Evolutionary conservation across 2,329 filamentous ascomycete genomes (phyloP).

Genomic region (Lecanosticta acicola): DNA sequence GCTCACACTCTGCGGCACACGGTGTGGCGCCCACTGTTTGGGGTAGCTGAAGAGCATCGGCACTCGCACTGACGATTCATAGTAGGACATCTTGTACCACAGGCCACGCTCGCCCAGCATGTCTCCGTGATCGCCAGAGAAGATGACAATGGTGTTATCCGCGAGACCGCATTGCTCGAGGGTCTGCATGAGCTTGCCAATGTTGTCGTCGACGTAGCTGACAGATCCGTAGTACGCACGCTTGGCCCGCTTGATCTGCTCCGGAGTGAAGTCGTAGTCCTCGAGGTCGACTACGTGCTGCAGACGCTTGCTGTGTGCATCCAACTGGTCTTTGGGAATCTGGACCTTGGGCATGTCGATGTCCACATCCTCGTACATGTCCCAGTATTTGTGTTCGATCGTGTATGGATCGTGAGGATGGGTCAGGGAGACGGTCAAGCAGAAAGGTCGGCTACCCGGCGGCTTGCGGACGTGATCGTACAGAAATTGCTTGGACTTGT

Average conservation of each 20-base stretch:
- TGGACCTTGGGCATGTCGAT: slow-evolving; percentile 74
- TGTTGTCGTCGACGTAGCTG: slow-evolving; percentile 88
- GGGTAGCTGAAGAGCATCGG: slow-evolving; percentile 82
- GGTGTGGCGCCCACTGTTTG: slow-evolving; percentile 65
- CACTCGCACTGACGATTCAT: slow-evolving; percentile 83
- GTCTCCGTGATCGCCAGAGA: slow-evolving; percentile 89
- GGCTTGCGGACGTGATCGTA: slow-evolving; percentile 86
- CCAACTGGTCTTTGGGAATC: slow-evolving; percentile 74
- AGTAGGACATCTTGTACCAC: slow-evolving; percentile 99
- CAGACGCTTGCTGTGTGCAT: slow-evolving; percentile 79
- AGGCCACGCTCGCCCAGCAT: slow-evolving; percentile 90
- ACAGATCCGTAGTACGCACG: slow-evolving; percentile 90
- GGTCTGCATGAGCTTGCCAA: slow-evolving; percentile 72
- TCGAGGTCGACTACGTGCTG: slow-evolving; percentile 82
- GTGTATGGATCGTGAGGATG: slow-evolving; percentile 95
- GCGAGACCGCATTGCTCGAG: slow-evolving; percentile 73
- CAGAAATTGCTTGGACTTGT: slow-evolving; percentile 79
- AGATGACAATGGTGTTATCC: slow-evolving; percentile 84
- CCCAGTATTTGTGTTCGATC: slow-evolving; percentile 91
- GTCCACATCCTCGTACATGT: slow-evolving; percentile 81
- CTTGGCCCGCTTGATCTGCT: slow-evolving; percentile 78
- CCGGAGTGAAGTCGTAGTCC: slow-evolving; percentile 75
- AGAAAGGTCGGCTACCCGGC: slow-evolving; percentile 69
- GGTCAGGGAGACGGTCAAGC: slow-evolving; percentile 84
- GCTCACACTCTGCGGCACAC: slow-evolving; percentile 76